Evolutionary conservation across 2,329 filamentous ascomycete species (phyloP), one percentile per base, ranked within the genome.

Genomic region (Penicillium capsulatum): DNA sequence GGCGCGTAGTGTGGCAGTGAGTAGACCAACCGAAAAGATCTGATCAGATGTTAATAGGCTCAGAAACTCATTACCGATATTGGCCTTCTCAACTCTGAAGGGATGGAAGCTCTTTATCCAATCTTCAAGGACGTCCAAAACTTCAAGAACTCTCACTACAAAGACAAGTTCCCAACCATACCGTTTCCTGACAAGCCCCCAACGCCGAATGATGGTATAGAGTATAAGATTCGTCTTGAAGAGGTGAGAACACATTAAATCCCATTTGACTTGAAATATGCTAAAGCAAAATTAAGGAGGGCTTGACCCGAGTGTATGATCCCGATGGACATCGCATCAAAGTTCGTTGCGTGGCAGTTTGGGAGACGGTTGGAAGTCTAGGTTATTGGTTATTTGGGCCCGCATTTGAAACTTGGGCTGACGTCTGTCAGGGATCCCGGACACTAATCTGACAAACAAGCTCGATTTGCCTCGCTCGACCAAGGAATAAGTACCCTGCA

Each of bases 361-460:
- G 57, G 54, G 60, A 64, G 15, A 63, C 60, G 1, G 60, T 64
- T 26, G 59, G 59, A 31, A 53, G 48, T 42, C 44, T 62, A 31
- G 45, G 45, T 48, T 36, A 26, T 3, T 16, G 4, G 5, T 4
- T 13, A 15, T 7, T 9, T 14, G 13, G 17, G 6, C 27, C 22
- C 20, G 15, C 3, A n/a, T 2, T 15, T 26, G 14, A 31, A 15
- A 15, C 8, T 6, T 10, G 5, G 6, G 17, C 15, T 38, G 9
- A 35, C 13, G 9, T 15, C 15, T 30, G 2, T 7, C 16, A 48
- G 58, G 60, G 8, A 62, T 63, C 20, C 58, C 60, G 2, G 45
- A 54, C 11, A 54, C 53, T 26, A 53, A 55, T 13, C 40, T 51
- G 7, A 30, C 36, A 3, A 49, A 42, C 7, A 19, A 31, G 17